Base-by-base conservation (phyloP, 495 filamentous ascomycete species). In the Neurospora sp. region DNA sequence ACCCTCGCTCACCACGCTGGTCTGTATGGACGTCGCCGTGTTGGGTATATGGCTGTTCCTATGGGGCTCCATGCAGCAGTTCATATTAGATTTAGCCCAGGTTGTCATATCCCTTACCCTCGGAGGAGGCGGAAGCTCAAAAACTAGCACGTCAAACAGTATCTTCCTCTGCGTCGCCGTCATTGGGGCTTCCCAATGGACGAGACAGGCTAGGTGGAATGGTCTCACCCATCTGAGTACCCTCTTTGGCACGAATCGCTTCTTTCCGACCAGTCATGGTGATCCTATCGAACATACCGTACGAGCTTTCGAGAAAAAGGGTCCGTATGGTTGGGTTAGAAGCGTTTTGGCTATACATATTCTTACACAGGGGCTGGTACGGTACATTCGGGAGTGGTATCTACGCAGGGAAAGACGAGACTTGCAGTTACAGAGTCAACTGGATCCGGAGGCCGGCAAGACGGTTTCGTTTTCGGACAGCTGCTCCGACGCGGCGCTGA, bases 71-170 rank as follows among this genome's bases (percentile, higher is more conserved):
- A 88, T 93, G 75, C 94, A 97, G 79, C 92, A 92, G 78, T 91
- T 97, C 77, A 91, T 94, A 41, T 86, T 98, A 79, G 96, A 98
- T 78, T 86, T 98, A n/a, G 94, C 96, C 46, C 95, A 98, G 81
- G 94, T 95, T 49, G 94, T 98, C 77, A 97, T 99, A 75, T 95
- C 96, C 66, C 89, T 97, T 62, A 96, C 94, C 2, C 85, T 99
- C 23, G 96, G 96, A 72, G 96, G 96, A 60, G 94, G 94, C 70
- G 92, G 92, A 9, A 91, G 89, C 70, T 93, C 92, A 75, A 92
- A 90, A 74, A 89, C 91, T 69, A 91, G 87, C 71, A 83, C 93
- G 73, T 89, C 91, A 37, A 90, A 89, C 78, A 92, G 90, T 79
- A 90, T 91, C 74, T 84, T 93, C 54, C 86, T 96, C 42, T 97